phyloP scores from a whole-genome alignment of 2,329 filamentous ascomycete species.

The Teratosphaeriaceae sp. region DNA sequence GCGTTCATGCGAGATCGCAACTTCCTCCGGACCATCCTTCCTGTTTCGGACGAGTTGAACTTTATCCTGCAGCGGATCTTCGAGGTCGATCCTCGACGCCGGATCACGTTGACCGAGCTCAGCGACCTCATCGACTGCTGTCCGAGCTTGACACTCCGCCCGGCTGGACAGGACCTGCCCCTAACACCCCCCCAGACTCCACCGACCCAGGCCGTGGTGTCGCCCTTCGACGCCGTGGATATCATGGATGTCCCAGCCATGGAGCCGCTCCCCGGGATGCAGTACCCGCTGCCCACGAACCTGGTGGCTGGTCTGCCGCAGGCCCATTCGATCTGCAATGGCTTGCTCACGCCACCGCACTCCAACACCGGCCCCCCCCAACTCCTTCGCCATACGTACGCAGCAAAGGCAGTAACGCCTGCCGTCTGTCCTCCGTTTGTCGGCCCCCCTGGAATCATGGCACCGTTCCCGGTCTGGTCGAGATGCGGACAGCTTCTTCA shows the following conservation, averaged over 20 bases:
- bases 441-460: constrained; percentile 2
- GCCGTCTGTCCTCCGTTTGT: constrained; percentile 11
- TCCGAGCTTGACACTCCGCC: constrained; percentile 57
- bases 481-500: constrained; percentile 22
- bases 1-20: constrained; percentile 78
- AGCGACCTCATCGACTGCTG: constrained; percentile 70
- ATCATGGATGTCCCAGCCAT: constrained; percentile 21
- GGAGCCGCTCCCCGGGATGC: constrained; percentile 23
- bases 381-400: constrained; percentile 20
- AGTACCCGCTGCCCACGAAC: constrained; percentile 13
- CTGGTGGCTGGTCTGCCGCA: neutral
- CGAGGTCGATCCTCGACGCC: constrained; percentile 71
- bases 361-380: constrained; percentile 24
- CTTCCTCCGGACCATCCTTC: constrained; percentile 89
- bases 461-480: constrained; percentile 5
- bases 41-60: constrained; percentile 83
- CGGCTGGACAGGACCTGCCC: constrained; percentile 38
- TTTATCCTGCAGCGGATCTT: constrained; percentile 83
- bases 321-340: neutral
- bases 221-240: constrained; percentile 2
- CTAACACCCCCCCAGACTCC: constrained; percentile 40
- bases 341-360: constrained; percentile 17
- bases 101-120: constrained; percentile 76
- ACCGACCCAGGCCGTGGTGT: constrained; percentile 27
- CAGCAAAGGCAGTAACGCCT: constrained; percentile 14